Percentiles rank a stretch among this genome's conserved stretches.
Evolutionary conservation across 2,329 filamentous ascomycete species (phyloP).

Genomic region (Fusarium proliferatum): DNA sequence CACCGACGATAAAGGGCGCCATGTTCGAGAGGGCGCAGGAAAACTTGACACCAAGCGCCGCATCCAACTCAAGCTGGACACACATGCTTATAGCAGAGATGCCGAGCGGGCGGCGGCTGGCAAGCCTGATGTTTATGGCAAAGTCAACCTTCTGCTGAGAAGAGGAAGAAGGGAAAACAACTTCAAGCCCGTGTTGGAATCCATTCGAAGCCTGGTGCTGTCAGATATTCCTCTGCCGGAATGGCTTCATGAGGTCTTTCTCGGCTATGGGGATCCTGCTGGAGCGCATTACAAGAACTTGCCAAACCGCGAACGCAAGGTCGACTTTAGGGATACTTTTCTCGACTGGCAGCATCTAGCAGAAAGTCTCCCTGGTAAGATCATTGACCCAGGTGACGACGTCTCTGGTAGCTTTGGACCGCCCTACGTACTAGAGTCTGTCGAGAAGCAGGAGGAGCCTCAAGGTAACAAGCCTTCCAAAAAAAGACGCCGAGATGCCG

Average conservation of each 20-base stretch:
- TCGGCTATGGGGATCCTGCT: slow-evolving; percentile 95
- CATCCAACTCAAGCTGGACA: slow-evolving; percentile 84
- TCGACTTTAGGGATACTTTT: slow-evolving; percentile 96
- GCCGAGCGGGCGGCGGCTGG: slow-evolving; percentile 72
- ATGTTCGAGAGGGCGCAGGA: slow-evolving; percentile 70
- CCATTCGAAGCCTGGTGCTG: slow-evolving; percentile 85
- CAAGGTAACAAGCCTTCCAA: slow-evolving; percentile 74
- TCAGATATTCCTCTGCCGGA: slow-evolving; percentile 87
- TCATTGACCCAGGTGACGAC: slow-evolving; percentile 80
- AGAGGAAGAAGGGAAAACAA: slow-evolving; percentile 93
- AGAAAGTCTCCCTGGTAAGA: slow-evolving; percentile 89
- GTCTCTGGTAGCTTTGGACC: slow-evolving; percentile 81
- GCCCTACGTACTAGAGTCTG: slow-evolving; percentile 84
- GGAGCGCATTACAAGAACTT: slow-evolving; percentile 88
- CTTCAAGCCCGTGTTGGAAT: slow-evolving; percentile 93
- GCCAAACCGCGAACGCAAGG: slow-evolving; percentile 77
- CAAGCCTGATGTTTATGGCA: slow-evolving; percentile 83
- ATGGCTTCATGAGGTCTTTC: slow-evolving; percentile 96
- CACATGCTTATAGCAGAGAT: slow-evolving; percentile 81
- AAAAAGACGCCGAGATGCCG: slow-evolving; percentile 85
- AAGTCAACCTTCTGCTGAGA: slow-evolving; percentile 86
- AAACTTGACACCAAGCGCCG: slow-evolving; percentile 76
- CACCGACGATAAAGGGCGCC: slow-evolving; percentile 84
- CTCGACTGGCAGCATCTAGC: slow-evolving; percentile 94
- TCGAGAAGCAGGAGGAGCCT: slow-evolving; percentile 64